Conservation (phyloP, 441 rosid species). For the Dalechampia spathulata region DNA sequence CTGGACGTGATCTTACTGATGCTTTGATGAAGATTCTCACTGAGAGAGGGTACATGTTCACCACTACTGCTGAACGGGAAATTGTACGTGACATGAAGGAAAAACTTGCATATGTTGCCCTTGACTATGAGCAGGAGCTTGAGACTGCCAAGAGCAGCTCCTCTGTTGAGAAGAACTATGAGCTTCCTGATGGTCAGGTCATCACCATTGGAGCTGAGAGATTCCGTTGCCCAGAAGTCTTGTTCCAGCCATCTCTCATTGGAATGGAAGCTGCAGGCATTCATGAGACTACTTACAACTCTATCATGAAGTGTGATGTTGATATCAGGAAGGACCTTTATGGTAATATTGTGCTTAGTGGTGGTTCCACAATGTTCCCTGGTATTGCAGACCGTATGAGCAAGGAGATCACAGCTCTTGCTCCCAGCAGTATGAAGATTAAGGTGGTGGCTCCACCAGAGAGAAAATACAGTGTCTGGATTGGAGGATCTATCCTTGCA, state of each 20-base stretch:
- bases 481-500: conserved; percentile 73
- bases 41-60: conserved; percentile 60
- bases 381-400: conserved; percentile 76
- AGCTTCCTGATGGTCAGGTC: conserved; percentile 55
- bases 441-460: conserved; percentile 69
- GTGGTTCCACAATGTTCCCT: conserved; percentile 77
- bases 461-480: conserved; percentile 84
- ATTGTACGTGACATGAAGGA: conserved; percentile 72
- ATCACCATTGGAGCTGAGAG: conserved; percentile 64
- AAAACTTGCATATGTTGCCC: conserved; percentile 58
- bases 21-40: conserved; percentile 57
- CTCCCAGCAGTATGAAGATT: conserved; percentile 64
- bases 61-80: conserved; percentile 70
- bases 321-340: conserved; percentile 76
- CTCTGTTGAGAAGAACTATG: conserved; percentile 57
- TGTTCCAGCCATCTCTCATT: conserved; percentile 74
- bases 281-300: conserved; percentile 56
- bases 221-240: conserved; percentile 78
- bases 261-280: conserved; percentile 85
- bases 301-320: conserved; percentile 39
- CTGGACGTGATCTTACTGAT: conserved; percentile 62
- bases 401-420: conserved; percentile 68
- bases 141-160: conserved; percentile 59
- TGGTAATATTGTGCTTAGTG: conserved; percentile 66
- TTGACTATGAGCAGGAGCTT: conserved; percentile 56